Evolutionary conservation across 371 early-diverging fungal species (phyloP), one percentile per base, ranked within the genome.

Genomic region (Saksenaea vasiformis): DNA sequence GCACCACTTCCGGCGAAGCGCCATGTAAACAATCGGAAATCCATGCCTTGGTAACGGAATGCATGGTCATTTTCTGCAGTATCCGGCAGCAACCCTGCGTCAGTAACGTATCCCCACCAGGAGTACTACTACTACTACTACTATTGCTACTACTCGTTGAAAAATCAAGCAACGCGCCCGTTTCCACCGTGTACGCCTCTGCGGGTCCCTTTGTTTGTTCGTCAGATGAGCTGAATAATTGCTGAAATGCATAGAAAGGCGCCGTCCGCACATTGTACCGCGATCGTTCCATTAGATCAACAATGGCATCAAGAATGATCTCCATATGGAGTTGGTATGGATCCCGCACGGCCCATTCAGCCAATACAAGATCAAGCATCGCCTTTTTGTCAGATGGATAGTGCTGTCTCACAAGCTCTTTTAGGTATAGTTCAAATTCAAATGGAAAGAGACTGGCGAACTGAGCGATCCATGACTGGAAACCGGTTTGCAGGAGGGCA

Each of bases 171-270:
- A 56, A 57, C 3, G 76, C 79, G 8, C 79, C 76, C 36, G 76
- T 70, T 36, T 67, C 73, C 2, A 64, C 56, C 43, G 62, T 68
- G 15, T 74, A 68, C 1, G 60, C 60, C 2, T 60, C 38, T 9
- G 7, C 37, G 17, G 26, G 47, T 39, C 37, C 39, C 19, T 27
- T 13, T 44, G 28, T 55, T 56, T 64, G 56, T 43, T 74, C 67
- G n/a, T 72, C 65, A 1, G 56, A 55, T 37, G 63, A 22, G 39
- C 60, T 63, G 22, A 73, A 75, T 1, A 71, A 56, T n/a, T 76
- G 70, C n/a, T 62, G 59, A 54, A 72, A 74, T 2, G 77, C 76
- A 35, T 79, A 76, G 38, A 62, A 79, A 0, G 79, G 79, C 13
- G 77, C 57, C 4, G 56, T 56, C 15, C 72, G 72, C 3, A 54